Evolutionary conservation across 2,329 filamentous ascomycete species (phyloP).

Genomic region (Xylaria digitata): DNA sequence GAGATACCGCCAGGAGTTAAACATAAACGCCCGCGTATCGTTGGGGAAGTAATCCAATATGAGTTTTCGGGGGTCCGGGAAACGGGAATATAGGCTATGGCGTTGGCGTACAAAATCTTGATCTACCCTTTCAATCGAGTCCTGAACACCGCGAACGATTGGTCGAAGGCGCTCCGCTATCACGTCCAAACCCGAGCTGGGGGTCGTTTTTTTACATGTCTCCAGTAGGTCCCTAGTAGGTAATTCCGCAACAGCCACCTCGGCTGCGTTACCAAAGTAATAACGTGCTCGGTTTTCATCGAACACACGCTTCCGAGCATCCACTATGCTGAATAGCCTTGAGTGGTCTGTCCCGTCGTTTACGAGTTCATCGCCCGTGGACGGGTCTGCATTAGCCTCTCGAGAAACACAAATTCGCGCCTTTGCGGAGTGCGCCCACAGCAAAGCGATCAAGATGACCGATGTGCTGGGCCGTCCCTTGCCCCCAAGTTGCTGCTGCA

Average conservation of each 20-base stretch:
- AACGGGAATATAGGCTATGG: conserved; percentile 3
- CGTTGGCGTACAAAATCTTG: conserved; percentile 15
- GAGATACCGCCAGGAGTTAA: conserved; percentile 30
- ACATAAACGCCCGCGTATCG: conserved; percentile 12
- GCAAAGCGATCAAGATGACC: conserved; percentile 9
- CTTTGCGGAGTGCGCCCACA: conserved; percentile 25
- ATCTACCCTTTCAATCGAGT: conserved; percentile 15
- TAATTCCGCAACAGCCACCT: background rate
- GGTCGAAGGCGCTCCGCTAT: conserved; percentile 3
- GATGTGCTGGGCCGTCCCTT: conserved; percentile 7
- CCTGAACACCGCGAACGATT: conserved; percentile 10
- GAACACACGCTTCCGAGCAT: conserved; percentile 20
- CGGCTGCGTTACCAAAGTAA: conserved; percentile 29
- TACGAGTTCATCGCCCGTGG: no score
- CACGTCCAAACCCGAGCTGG: background rate
- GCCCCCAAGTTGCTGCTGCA: background rate
- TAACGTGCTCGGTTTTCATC: background rate
- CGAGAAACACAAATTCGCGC: background rate
- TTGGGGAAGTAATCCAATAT: background rate
- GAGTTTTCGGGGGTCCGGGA: conserved; percentile 16
- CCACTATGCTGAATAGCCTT: conserved; percentile 22
- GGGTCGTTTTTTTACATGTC: background rate
- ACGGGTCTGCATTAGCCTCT: no score
- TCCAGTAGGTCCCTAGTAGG: conserved; percentile 1
- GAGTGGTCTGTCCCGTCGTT: background rate